Conservation (phyloP, 495 filamentous ascomycete species). For the Aspergillus carlsbadensis region DNA sequence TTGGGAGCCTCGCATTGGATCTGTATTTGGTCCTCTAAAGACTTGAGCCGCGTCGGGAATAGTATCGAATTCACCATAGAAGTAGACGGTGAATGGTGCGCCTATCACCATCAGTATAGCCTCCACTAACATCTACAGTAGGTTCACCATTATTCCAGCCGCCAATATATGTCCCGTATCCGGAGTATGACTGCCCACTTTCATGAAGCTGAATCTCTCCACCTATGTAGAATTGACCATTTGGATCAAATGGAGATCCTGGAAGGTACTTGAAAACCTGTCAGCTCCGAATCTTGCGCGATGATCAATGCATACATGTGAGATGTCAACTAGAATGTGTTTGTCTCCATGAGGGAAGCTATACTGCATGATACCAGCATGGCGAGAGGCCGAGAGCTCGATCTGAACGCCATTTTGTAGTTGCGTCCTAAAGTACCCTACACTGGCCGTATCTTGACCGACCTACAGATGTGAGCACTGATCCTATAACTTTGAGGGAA, state of each 20-base stretch:
- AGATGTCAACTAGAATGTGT: conserved; percentile 62
- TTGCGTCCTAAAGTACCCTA: conserved; percentile 62
- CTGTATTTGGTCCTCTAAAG: conserved; percentile 51
- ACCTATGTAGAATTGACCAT: conserved; percentile 59
- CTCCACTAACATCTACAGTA: background rate
- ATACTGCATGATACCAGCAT: conserved; percentile 62
- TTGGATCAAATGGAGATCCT: conserved; percentile 53
- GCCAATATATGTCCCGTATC: conserved; percentile 60
- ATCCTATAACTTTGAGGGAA: background rate
- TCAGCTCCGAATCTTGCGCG: background rate
- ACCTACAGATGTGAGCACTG: conserved; percentile 20
- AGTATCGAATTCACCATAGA: conserved; percentile 61
- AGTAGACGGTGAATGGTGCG: conserved; percentile 61
- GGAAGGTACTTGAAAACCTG: conserved; percentile 43
- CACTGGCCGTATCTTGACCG: conserved; percentile 48
- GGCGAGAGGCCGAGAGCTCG: conserved; percentile 58
- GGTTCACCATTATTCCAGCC: conserved; percentile 55
- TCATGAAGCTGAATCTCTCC: conserved; percentile 54
- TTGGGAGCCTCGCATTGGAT: conserved; percentile 33
- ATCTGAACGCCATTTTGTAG: conserved; percentile 54
- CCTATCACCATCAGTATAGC: conserved; percentile 33
- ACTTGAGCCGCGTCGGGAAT: conserved; percentile 40
- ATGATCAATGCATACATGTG: conserved; percentile 46
- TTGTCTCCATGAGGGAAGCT: conserved; percentile 49
- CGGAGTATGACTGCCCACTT: conserved; percentile 52